Evolutionary conservation across 495 filamentous ascomycete genomes (phyloP), one percentile per base, ranked within the genome.

Genomic region (Annulohypoxylon maeteangense): DNA sequence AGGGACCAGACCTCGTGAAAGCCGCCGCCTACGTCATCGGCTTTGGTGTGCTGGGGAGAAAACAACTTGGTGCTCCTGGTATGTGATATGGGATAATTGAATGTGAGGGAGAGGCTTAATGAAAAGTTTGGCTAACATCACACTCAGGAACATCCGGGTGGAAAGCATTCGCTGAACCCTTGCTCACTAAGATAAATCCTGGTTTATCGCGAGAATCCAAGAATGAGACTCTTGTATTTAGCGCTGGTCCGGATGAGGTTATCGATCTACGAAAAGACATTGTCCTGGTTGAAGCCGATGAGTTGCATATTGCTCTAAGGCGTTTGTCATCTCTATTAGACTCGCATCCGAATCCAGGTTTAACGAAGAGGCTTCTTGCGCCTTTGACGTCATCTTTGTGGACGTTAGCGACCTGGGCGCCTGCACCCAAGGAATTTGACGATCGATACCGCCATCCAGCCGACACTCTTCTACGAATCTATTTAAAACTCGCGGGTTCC

Each of bases 1-100:
- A 88, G 27, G 87, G 87, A 7, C 82, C 79, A 4, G 91, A 93
- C 72, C 78, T 94, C 66, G 83, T 79, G 62, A 90, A 85, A 68
- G 89, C 86, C 5, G 90, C 89, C 3, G 87, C 90, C 0, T 92
- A 92, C 74, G 85, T 92, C 45, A 90, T 94, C 59, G 91, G 90
- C 0, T 90, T 88, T 72, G 91, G 91, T 0, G 89, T 94, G 18
- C 75, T 95, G 51, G 88, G 89, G 0, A 88, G 88, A 60, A 89
- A 87, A 55, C 78, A 84, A 25, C 88, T 86, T 71, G 92, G 92
- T 6, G 90, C 90, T 23, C 89, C 89, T 38, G 90, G 85, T 87
- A 81, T 67, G 75, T 18, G 5, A n/a, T 61, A 25, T 22, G 8
- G 56, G n/a, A 40, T 40, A 14, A 80, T 68, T 74, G 20, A 5